A percentile compares a stretch with the other conserved stretches of the same genome.
Conservation (phyloP, 148 eudicot species). For the Vaccinium vitisidaea region DNA sequence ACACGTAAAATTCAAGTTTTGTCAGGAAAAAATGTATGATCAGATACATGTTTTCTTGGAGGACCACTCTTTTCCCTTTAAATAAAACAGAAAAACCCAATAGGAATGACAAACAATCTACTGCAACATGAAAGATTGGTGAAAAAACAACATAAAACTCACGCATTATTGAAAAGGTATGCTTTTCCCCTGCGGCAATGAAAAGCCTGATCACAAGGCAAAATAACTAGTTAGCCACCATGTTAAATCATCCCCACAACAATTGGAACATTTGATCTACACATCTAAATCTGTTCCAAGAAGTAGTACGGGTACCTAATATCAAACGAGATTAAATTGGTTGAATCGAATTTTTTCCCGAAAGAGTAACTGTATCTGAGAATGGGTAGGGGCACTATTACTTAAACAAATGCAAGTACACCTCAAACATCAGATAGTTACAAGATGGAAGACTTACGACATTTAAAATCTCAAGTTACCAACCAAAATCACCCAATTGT, state of each 20-base stretch:
- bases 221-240: not conserved
- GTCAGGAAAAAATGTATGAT: not conserved
- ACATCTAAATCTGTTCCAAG: not conserved
- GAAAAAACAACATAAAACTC: constrained; percentile 33
- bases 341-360: not conserved
- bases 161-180: constrained; percentile 74
- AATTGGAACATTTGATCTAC: not conserved
- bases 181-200: constrained; percentile 85
- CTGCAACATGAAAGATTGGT: not conserved
- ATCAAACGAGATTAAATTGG: not conserved
- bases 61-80: not conserved
- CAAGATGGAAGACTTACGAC: not conserved
- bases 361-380: not conserved
- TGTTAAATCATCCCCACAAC: not conserved
- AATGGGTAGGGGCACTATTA: not conserved
- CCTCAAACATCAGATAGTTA: not conserved
- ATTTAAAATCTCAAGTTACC: not conserved
- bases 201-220: constrained; percentile 51
- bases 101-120: not conserved
- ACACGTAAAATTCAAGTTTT: not conserved
- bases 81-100: not conserved
- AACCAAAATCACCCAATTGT: not conserved
- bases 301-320: not conserved
- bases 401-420: not conserved
- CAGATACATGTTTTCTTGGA: not conserved